Percentiles rank a stretch among this genome's conserved stretches.
phyloP scores from a whole-genome alignment of 371 early-diverging fungal species.

The Mortierella sp. region DNA sequence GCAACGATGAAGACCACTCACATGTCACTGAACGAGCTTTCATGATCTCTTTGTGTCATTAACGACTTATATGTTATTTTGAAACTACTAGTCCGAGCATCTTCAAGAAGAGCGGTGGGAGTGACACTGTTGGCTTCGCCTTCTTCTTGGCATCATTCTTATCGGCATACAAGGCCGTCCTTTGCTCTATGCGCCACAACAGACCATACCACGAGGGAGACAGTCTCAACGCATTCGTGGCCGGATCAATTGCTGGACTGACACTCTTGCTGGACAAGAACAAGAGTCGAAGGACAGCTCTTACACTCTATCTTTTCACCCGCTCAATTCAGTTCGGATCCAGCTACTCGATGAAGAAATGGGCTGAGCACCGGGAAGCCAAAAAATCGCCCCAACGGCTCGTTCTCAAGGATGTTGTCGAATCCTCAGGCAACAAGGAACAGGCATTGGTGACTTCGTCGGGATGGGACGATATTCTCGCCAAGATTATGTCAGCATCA shows the following conservation, averaged over 20 bases:
- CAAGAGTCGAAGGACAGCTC: slow-evolving; percentile 75
- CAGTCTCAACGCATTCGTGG: slow-evolving; percentile 77
- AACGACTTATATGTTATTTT: background rate
- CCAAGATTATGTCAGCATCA: slow-evolving; percentile 61
- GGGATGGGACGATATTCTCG: slow-evolving; percentile 66
- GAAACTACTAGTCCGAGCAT: slow-evolving; percentile 59
- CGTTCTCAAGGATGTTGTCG: slow-evolving; percentile 17
- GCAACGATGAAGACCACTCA: no score
- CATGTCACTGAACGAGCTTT: no score
- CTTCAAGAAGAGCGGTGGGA: slow-evolving; percentile 67
- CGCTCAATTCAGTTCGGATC: slow-evolving; percentile 79
- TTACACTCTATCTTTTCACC: slow-evolving; percentile 83
- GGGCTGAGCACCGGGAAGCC: slow-evolving; percentile 60
- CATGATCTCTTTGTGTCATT: no score
- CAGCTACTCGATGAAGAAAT: slow-evolving; percentile 74
- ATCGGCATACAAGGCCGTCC: slow-evolving; percentile 80
- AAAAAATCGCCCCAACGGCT: slow-evolving; percentile 20
- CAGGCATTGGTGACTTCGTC: slow-evolving; percentile 4
- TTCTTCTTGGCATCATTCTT: slow-evolving; percentile 83
- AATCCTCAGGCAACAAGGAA: slow-evolving; percentile 12
- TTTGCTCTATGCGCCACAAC: slow-evolving; percentile 75
- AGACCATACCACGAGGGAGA: slow-evolving; percentile 66
- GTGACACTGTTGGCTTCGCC: slow-evolving; percentile 84
- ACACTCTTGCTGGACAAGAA: slow-evolving; percentile 78
- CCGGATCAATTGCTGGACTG: slow-evolving; percentile 82